Evolutionary conservation across 768 basidiomycete genomes (phyloP), one percentile per base, ranked within the genome.

Genomic region (Pleurotus cornucopiae): DNA sequence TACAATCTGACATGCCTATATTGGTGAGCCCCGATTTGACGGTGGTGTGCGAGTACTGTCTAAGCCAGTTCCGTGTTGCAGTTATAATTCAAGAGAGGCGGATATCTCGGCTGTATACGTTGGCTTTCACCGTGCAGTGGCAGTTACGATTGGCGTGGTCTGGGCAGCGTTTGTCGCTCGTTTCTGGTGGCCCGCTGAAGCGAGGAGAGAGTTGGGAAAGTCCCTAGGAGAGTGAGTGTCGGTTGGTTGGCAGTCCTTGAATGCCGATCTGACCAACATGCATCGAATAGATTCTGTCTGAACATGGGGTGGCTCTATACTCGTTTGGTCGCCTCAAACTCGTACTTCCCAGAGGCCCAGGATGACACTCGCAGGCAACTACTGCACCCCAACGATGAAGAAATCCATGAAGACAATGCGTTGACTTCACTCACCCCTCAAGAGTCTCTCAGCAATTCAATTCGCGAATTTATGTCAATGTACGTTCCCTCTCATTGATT

Each of bases 181-280:
- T 46, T 88, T 88, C 60, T 94, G 94, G 90, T 98, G 95, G 96
- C 97, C 97, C 1, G 83, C 90, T 6, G 95, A 97, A 64, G 97
- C 97, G 0, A 76, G 96, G 46, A 76, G 89, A 40, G 96, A 98
- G 69, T 75, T 99, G 3, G 84, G 87, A 46, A 86, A 84, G 58
- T 87, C 84, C 0, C 77, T 98, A 4, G 88, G 92, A 73, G 94
- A 98, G 93, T 96, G 30, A 49, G 63, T 64, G 1, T 23, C 9
- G 20, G 2, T 49, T n/a, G 2, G 14, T 23, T 6, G 26, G 20
- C 14, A 9, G 46, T 2, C 38, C 16, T 40, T 34, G 37, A 9
- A 14, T n/a, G 14, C 1, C 39, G 26, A 37, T 11, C 55, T 38
- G 30, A 23, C 18, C 18, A 18, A 18, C 18, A 34, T 58, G 13